Base-by-base conservation (phyloP, 1,139 yeast species). In the Yamadazyma trypodendri region DNA sequence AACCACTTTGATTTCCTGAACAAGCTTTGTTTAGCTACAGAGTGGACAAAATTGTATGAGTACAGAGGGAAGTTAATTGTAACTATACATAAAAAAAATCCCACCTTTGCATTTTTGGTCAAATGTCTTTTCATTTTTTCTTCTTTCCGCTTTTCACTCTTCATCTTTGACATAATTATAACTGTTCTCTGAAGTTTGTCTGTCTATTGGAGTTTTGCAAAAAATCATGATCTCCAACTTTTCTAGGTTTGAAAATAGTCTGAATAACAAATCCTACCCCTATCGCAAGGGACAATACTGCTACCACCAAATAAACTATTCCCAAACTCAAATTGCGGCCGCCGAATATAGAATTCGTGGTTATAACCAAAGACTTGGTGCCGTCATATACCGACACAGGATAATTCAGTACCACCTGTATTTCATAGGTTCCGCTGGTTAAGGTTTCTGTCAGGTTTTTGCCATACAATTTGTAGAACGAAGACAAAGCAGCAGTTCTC, bases 401-500 rank as follows among this genome's bases (percentile, higher is more conserved):
- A 62, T 84, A 84, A 56, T 83, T 81, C 63, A 83, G 56, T 3
- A 64, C 82, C 36, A 84, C 70, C 36, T 73, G 71, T 14, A 84
- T 56, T 44, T 77, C 69, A 50, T 84, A 84, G 16, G 76, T 72
- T 4, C 92, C 92, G 5, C 77, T 69, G 1, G 60, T 45, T 40
- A 84, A 56, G 1, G 75, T 55, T 7, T 63, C 69, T 3, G 76
- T 64, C 12, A 68, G 68, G 54, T 81, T 82, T 43, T 74, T 70
- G 15, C 83, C 77, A 41, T 84, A 81, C 23, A 84, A 58, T 52
- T 84, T 84, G 64, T 80, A 75, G 54, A 82, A 82, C 9, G 75
- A 68, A 18, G 90, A 84, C 42, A 84, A 67, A 0, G 88, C 90
- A 0, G 92, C 88, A 1, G 92, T 84, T 50, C 89, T 72, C 94